Evolutionary conservation across 441 rosid genomes (phyloP).

Genomic region (Populus hybrid): DNA sequence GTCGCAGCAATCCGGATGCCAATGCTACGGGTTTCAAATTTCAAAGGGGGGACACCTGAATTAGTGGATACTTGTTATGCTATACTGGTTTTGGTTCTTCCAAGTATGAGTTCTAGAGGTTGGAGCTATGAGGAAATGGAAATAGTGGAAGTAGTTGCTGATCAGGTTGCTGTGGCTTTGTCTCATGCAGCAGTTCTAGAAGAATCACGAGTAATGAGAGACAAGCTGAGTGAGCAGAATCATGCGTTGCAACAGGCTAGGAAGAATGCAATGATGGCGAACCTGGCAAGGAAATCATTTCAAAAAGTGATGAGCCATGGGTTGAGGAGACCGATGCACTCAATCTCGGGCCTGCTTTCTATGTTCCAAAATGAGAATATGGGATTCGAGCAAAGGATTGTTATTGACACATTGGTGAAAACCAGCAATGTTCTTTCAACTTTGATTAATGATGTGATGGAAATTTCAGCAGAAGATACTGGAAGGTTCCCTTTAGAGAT

Average conservation of each 20-base stretch:
- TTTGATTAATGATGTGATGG: conserved; percentile 84
- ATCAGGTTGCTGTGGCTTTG: conserved; percentile 96
- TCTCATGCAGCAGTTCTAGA: conserved; percentile 98
- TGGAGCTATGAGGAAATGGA: conserved; percentile 84
- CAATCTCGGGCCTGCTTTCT: conserved; percentile 74
- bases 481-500: conserved; percentile 65
- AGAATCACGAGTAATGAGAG: conserved; percentile 94
- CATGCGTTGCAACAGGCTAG: conserved; percentile 66
- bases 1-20: conserved; percentile 98
- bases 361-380: conserved; percentile 66
- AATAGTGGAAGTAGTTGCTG: conserved; percentile 94
- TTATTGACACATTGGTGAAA: conserved; percentile 73
- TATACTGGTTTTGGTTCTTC: conserved; percentile 77
- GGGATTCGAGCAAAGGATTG: conserved; percentile 55
- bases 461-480: conserved; percentile 46
- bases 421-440: conserved; percentile 73
- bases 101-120: conserved; percentile 44
- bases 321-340: conserved; percentile 93
- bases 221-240: conserved; percentile 81
- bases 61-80: conserved; percentile 61
- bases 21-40: conserved; percentile 81
- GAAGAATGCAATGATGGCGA: conserved; percentile 83
- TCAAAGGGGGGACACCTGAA: conserved; percentile 91
- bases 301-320: conserved; percentile 93
- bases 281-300: conserved; percentile 76